Base-by-base conservation (phyloP, 148 eudicot species). In the Rhododendron henanense region DNA sequence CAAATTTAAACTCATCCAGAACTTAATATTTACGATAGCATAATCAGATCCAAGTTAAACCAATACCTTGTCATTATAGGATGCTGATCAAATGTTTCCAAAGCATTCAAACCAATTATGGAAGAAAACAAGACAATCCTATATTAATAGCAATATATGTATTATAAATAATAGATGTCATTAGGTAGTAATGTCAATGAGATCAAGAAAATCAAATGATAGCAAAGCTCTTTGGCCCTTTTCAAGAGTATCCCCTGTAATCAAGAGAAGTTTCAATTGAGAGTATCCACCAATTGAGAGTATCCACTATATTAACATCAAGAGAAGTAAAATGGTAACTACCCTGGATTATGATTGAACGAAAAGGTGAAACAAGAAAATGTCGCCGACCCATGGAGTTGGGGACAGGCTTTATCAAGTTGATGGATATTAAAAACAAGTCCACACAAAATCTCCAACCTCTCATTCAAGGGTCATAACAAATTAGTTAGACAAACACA, bases 131-230 rank as follows among this genome's bases (percentile, higher is more conserved):
- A 77, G 83, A 51, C 3, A n/a, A 50, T 16, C 3, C 1, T n/a
- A 21, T 44, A 55, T 31, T 81, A 25, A 44, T 28, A 81, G 25
- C 76, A 81, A 33, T 55, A 76, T 51, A 19, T n/a, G 19, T 71
- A 82, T 35, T 74, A 50, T 31, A 39, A 82, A 48, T 44, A 55
- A 16, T 5, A 10, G 15, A 45, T 15, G 77, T 51, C 0, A 67
- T 11, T 63, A 82, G 51, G 65, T 69, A 88, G 87, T 85, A 71
- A 95, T 98, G 98, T 94, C 95, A 84, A 97, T 89, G 85, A 97
- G 93, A 81, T 95, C 96, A 71, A 90, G 92, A 37, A 95, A 91
- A 91, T 95, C 96, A 90, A 94, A 91, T 81, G 95, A 91, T 83
- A 76, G 79, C 73, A 97, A 86, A 83, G 94, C 91, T 84, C 91